Base-by-base conservation (phyloP, 306 rosid genomes). In the Urtica urens region DNA sequence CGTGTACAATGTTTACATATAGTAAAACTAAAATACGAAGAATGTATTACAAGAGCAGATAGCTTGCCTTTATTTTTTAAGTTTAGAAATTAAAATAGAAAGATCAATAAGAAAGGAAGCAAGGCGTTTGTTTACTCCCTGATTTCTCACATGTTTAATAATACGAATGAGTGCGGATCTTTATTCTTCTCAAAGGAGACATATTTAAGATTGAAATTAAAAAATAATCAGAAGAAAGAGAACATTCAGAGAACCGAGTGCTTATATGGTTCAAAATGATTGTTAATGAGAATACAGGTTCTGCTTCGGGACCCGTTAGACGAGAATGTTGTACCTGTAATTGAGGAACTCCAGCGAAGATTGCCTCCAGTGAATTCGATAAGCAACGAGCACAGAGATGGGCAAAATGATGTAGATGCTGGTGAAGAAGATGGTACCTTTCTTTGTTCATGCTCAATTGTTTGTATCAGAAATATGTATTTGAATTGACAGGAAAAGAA, bases 391-490 rank as follows among this genome's bases (percentile, higher is more conserved):
- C 54, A 34, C 59, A 51, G 16, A 6, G 54, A 78, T 38, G 78
- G 72, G 48, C 77, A 65, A 8, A 43, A 74, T 29, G 93, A 86
- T 51, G 35, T 55, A 17, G 94, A 86, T 16, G 81, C 71, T 2
- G 74, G 67, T 43, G 96, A 86, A 55, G 86, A 82, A 75, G 96
- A 86, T 72, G 94, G 96, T 86, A 74, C n/a, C n/a, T n/a, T n/a
- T n/a, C n/a, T n/a, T n/a, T 40, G 72, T 35, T 21, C 57, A 37
- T 25, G n/a, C 23, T 65, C 21, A 19, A 47, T 35, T 35, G 40
- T 10, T 35, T 14, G n/a, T 35, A 9, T 7, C n/a, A 11, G 64
- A 40, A 25, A 51, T 46, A 25, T 34, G 11, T 46, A 64, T 60
- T 31, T 56, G 23, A 46, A 39, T 46, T 7, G n/a, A 35, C 10